Base-by-base conservation (phyloP, 2,329 filamentous ascomycete species). In the Thelonectria discophora region DNA sequence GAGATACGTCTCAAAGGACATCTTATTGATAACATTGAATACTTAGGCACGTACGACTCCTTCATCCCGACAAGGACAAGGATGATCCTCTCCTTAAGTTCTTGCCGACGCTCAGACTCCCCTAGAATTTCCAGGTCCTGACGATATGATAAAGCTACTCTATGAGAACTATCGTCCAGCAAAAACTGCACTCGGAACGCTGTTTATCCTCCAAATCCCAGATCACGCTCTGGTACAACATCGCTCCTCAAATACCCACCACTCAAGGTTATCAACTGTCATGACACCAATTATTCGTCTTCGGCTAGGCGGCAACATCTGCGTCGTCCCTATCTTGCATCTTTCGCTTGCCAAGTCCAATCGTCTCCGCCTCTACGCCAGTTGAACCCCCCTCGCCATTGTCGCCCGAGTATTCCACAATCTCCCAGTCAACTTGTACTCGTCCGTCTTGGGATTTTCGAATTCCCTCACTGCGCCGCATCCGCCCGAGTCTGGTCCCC, bases 31-130 rank as follows among this genome's bases (percentile, higher is more conserved):
- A 24, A 48, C 13, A 39, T 12, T 3, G n/a, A 32, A 51, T 50
- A 57, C 40, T 60, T 53, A 97, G 93, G 76, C 95, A 99, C 77
- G 95, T 98, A 32, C 88, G 93, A 56, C 92, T 95, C 42, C 94
- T 98, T 74, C 95, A 98, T 75, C 81, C 89, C 42, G 94, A 98
- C 73, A 95, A 93, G 75, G 89, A 91, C 74, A 94, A 93, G 76
- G 93, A 97, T 69, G 94, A 98, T 72, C 88, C 91, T n/a, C n/a
- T n/a, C n/a, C n/a, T n/a, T n/a, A n/a, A n/a, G n/a, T n/a, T n/a
- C n/a, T n/a, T n/a, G n/a, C n/a, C n/a, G n/a, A n/a, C n/a, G n/a
- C n/a, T n/a, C n/a, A n/a, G n/a, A n/a, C n/a, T n/a, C n/a, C n/a
- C n/a, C n/a, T n/a, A n/a, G n/a, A n/a, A n/a, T n/a, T n/a, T n/a